Percentiles rank a stretch among this genome's conserved stretches.
Evolutionary conservation across 1,284 basidiomycete species (phyloP).

Genomic region (Stereum hirsutum): DNA sequence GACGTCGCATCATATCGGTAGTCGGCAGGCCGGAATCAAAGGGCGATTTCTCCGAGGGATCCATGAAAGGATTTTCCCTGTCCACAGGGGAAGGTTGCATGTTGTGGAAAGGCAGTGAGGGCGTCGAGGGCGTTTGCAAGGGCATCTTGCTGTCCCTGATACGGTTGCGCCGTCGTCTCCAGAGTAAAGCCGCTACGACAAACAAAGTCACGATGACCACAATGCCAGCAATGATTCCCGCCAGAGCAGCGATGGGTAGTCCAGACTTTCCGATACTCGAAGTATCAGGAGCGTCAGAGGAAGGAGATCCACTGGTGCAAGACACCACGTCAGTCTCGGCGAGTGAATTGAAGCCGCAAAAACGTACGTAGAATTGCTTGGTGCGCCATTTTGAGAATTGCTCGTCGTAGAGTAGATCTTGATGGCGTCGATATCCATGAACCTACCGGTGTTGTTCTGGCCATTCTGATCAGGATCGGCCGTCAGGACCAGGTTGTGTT

Average conservation of each 20-base stretch:
- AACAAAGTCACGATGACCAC: slow-evolving; percentile 20
- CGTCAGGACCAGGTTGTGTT: slow-evolving; percentile 26
- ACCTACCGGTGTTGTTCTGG: slow-evolving; percentile 17
- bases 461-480: slow-evolving; percentile 16
- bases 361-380: not conserved
- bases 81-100: not conserved
- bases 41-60: slow-evolving; percentile 2
- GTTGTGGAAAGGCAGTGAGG: slow-evolving; percentile 25
- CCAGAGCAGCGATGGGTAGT: not conserved
- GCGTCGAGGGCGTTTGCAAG: slow-evolving; percentile 4
- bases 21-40: not conserved
- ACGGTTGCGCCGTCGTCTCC: slow-evolving; percentile 10
- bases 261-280: not conserved
- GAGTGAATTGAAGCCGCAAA: not conserved
- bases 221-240: slow-evolving; percentile 9
- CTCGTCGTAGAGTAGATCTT: slow-evolving; percentile 22
- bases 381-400: not conserved
- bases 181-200: slow-evolving; percentile 20
- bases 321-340: slow-evolving; percentile 18
- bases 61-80: not conserved
- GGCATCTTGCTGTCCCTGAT: slow-evolving; percentile 5
- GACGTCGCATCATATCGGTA: too few species aligned
- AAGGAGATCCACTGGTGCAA: slow-evolving; percentile 9
- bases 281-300: not conserved
- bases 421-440: slow-evolving; percentile 35